Conservation (phyloP, 2,329 filamentous ascomycete genomes). For the Lecanosticta acicola region DNA sequence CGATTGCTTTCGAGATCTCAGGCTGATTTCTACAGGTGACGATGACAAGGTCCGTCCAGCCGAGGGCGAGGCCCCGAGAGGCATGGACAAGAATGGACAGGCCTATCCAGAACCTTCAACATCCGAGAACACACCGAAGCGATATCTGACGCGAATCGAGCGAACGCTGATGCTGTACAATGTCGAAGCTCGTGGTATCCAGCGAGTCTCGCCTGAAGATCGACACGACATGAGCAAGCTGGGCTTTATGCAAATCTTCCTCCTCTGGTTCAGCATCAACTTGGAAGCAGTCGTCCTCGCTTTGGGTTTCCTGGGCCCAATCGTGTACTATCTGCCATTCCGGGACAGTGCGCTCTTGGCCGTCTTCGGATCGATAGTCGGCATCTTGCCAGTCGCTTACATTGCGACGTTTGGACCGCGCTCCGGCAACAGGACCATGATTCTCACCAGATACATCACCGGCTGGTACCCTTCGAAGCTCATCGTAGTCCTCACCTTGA, state of each 20-base stretch:
- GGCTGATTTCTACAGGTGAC: constrained; percentile 34
- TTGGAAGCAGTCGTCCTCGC: constrained; percentile 59
- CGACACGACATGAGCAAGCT: constrained; percentile 48
- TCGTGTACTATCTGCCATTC: constrained; percentile 55
- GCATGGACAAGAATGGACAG: constrained; percentile 17
- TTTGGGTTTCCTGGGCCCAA: constrained; percentile 57
- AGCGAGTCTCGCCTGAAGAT: constrained; percentile 52
- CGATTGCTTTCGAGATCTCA: constrained; percentile 3
- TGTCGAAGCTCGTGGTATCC: constrained; percentile 56
- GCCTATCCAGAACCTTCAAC: neutral
- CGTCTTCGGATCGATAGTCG: constrained; percentile 53
- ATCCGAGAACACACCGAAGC: neutral
- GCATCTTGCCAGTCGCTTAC: constrained; percentile 53
- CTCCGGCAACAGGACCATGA: constrained; percentile 59
- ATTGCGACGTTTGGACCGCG: constrained; percentile 57
- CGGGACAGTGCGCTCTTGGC: constrained; percentile 52
- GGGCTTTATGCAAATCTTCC: constrained; percentile 52
- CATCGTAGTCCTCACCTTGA: constrained; percentile 57
- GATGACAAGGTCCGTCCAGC: constrained; percentile 13
- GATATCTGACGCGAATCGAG: constrained; percentile 32
- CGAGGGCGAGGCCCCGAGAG: neutral
- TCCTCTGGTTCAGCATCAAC: constrained; percentile 60
- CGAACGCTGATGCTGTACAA: constrained; percentile 46
- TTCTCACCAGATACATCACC: constrained; percentile 56
- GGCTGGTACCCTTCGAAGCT: constrained; percentile 61